A percentile compares a stretch with the other conserved stretches of the same genome.
phyloP scores from a whole-genome alignment of 257 asterid genomes.

The Gardenia jasminoides region DNA sequence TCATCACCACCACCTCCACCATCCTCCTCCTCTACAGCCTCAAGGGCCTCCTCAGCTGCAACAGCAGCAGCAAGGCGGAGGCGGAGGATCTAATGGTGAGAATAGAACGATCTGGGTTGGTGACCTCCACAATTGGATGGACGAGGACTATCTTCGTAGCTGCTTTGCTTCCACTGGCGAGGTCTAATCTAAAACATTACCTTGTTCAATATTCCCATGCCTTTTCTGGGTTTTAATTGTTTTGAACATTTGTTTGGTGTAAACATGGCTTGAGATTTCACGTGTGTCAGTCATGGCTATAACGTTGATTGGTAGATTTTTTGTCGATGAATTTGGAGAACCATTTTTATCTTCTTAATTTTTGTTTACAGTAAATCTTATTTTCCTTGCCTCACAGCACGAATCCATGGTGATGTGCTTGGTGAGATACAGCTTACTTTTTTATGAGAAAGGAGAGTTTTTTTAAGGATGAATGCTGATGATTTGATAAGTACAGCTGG shows the following conservation, averaged over 20 bases:
- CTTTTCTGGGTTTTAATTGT: background rate
- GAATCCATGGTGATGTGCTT: background rate
- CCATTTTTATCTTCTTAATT: background rate
- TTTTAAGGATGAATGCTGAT: constrained; percentile 1
- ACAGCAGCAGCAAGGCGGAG: constrained; percentile 32
- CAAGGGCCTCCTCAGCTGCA: constrained; percentile 33
- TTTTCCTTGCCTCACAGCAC: background rate
- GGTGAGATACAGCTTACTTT: background rate
- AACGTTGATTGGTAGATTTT: background rate
- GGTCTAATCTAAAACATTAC: constrained; percentile 33
- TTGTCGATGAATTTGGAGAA: background rate
- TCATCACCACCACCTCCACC: constrained; percentile 42
- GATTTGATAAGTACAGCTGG: background rate
- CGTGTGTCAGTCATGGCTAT: too few relatives aligned
- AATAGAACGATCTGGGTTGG: constrained; percentile 98
- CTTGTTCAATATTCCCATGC: background rate
- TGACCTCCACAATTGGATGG: constrained; percentile 94
- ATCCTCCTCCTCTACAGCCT: constrained; percentile 28
- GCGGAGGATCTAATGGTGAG: constrained; percentile 71
- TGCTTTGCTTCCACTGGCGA: constrained; percentile 90
- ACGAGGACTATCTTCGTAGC: constrained; percentile 88
- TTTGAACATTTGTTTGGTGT: background rate
- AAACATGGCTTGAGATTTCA: background rate
- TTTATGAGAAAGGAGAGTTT: background rate
- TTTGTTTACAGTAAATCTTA: background rate